Evolutionary conservation across 23 red algal genomes (phyloP), one percentile per base, ranked within the genome.

Genomic region (Gracilaria gracilis): DNA sequence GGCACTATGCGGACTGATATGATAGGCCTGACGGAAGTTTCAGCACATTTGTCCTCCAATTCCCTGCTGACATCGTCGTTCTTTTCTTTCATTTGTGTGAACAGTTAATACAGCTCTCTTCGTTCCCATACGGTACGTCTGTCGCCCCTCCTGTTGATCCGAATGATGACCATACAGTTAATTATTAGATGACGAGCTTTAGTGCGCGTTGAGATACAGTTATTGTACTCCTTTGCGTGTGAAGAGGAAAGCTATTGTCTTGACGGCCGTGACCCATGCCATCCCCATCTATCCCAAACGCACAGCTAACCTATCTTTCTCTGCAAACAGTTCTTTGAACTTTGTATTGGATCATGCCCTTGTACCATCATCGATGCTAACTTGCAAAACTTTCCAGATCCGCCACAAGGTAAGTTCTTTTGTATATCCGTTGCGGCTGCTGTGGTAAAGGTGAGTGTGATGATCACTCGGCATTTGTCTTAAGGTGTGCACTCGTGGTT

Each of bases 141-240:
- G 3, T 4, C 9, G 0, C 64, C 28, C 31, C 12, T 19, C 32
- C 64, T 20, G 16, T 24, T 37, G 39, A 11, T 50, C 72, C 72
- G 72, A 28, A 32, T 48, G 72, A 77, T 77, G 72, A 77, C 46
- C 42, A 6, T 14, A 48, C 50, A 77, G 72, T 77, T 49, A 19
- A 51, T 23, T 77, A 77, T 77, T 77, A 77, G 72, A 77, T 77
- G 72, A 77, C 72, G 72, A 77, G 72, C 38, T 51, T 77, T 77
- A 77, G 72, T 77, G 72, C 25, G 72, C 39, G 0, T 14, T 51
- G 42, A 77, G 72, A 46, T 23, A 28, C 72, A 77, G 72, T 77
- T 27, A 0, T 77, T 77, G 72, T 77, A 49, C 40, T 77, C 72
- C 38, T 3, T n/a, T 49, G 72, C 72, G 42, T 42, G 72, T 51